A percentile compares a stretch with the other conserved stretches of the same genome.
These are phyloP conservation scores for Fragaria nilgerrensis DNA, from an alignment of 306 rosid genomes.

Conservation along the genomic window DNA sequence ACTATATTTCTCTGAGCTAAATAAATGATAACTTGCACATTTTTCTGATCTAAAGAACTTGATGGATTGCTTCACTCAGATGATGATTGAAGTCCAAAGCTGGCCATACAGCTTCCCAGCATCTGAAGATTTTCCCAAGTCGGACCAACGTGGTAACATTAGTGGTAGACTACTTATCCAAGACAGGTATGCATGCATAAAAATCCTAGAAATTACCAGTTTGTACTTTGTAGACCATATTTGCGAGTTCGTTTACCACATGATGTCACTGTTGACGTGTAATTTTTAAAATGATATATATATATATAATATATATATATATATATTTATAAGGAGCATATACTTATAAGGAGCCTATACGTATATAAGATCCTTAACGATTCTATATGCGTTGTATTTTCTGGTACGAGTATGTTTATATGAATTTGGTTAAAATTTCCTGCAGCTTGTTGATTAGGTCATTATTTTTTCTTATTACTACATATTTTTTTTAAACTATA, in stretches of 20 bases:
- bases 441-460: no score
- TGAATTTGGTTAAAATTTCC: no score
- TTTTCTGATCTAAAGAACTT: background rate
- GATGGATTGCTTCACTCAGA: conserved; percentile 17
- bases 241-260: background rate
- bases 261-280: background rate
- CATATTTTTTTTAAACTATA: no score
- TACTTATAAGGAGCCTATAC: no score
- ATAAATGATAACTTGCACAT: background rate
- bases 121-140: conserved; percentile 41
- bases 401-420: no score
- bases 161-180: conserved; percentile 35
- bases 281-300: no score
- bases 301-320: no score
- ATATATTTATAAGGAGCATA: no score
- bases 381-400: no score
- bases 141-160: conserved; percentile 32
- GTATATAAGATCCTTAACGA: no score
- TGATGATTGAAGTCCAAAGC: conserved; percentile 34
- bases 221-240: background rate
- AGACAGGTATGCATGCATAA: conserved; percentile 27
- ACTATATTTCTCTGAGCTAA: background rate
- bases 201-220: background rate
- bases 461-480: no score
- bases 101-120: conserved; percentile 51